These are phyloP conservation scores for Clonostachys chloroleuca DNA, from an alignment of 2,329 filamentous ascomycete genomes.

Conservation along the genomic window DNA sequence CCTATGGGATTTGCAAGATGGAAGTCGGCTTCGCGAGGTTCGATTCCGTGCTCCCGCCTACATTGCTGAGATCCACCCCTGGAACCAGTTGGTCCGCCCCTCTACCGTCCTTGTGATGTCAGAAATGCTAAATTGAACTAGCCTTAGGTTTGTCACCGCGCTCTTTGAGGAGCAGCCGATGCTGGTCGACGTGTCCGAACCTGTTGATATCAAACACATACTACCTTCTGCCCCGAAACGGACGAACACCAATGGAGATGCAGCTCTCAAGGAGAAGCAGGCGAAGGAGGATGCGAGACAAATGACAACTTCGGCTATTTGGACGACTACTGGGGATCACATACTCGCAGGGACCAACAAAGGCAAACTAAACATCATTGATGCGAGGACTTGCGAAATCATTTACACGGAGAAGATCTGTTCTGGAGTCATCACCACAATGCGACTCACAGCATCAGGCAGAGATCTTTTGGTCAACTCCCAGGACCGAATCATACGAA, in stretches of 20 bases:
- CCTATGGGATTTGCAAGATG: slow-evolving; percentile 80
- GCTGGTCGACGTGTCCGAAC: slow-evolving; percentile 73
- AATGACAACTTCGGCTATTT: slow-evolving; percentile 88
- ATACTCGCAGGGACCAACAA: slow-evolving; percentile 93
- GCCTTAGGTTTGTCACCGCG: slow-evolving; percentile 81
- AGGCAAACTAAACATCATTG: slow-evolving; percentile 93
- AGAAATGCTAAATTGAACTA: slow-evolving; percentile 23
- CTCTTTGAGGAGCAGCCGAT: slow-evolving; percentile 91
- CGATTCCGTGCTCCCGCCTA: slow-evolving; percentile 92
- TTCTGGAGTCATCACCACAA: slow-evolving; percentile 79
- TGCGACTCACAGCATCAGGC: slow-evolving; percentile 78
- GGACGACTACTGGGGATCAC: slow-evolving; percentile 79
- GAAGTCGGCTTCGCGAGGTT: slow-evolving; percentile 72
- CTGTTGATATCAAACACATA: slow-evolving; percentile 67
- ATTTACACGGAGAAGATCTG: slow-evolving; percentile 90
- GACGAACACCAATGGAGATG: slow-evolving; percentile 64
- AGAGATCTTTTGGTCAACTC: slow-evolving; percentile 88
- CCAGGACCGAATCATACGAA: slow-evolving; percentile 91
- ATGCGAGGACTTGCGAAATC: slow-evolving; percentile 72
- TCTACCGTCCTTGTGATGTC: not conserved
- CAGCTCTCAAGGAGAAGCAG: slow-evolving; percentile 73
- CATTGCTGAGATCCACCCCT: slow-evolving; percentile 91
- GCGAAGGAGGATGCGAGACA: slow-evolving; percentile 90
- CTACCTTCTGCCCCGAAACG: slow-evolving; percentile 81
- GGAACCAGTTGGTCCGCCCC: slow-evolving; percentile 62